Base-by-base conservation (phyloP, 306 rosid genomes). In the Urtica urens region DNA sequence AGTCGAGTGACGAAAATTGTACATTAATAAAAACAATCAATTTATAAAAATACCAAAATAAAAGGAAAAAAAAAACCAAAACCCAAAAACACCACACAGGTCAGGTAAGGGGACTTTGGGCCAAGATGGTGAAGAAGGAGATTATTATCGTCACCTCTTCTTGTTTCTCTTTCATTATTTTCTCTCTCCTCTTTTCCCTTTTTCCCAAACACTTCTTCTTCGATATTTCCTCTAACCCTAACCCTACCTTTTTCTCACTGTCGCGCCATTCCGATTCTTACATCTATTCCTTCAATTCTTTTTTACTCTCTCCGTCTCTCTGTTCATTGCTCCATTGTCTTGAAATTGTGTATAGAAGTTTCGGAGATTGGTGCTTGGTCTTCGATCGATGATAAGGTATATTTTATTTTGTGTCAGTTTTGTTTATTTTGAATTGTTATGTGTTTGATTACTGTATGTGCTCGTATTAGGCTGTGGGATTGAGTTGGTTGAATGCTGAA, bases 91-190 rank as follows among this genome's bases (percentile, higher is more conserved):
- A 58, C 58, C 54, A 43, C 64, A 54, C 53, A 68, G 67, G 51
- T 49, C 38, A 46, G 55, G 71, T 66, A 76, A 79, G 58, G 76
- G 75, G 87, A n/a, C n/a, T n/a, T n/a, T n/a, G n/a, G n/a, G 87
- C 72, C 83, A 72, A 69, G 75, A 21, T 39, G 49, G 23, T 39
- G 60, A 35, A 63, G 78, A 49, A 52, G 76, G 64, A 60, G 66
- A 72, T 70, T 76, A 69, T 63, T 27, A 63, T 26, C 30, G 24
- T 6, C 24, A 18, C n/a, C 25, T 17, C 24, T 13, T 3, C 47
- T 20, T 41, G 6, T 9, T 27, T 53, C 38, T 35, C 25, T 72
- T 57, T 51, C 59, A 53, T 78, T 67, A 8, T 60, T 62, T 37
- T 56, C 69, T 45, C 60, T 67, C 34, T 62, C 65, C 20, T 34